phyloP scores from a whole-genome alignment of 2,329 filamentous ascomycete species.

The Huntiella moniliformis region DNA sequence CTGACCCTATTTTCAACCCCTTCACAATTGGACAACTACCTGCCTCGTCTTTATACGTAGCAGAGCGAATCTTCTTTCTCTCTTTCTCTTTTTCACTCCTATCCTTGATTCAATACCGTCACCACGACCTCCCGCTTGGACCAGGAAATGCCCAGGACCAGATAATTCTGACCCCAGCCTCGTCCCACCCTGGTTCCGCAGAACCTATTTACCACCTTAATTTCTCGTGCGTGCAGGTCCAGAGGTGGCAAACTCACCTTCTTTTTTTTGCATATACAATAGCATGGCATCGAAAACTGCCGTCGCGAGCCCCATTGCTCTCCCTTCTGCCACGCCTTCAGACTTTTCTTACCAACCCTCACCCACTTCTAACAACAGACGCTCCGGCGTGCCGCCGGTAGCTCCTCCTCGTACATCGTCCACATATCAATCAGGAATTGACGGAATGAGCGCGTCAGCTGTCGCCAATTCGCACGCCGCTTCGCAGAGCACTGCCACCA shows the following conservation, averaged over 20 bases:
- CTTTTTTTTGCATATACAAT: not conserved
- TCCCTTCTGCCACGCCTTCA: slow-evolving; percentile 20
- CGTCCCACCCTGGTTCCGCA: slow-evolving; percentile 2
- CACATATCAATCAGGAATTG: slow-evolving; percentile 25
- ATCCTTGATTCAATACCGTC: slow-evolving; percentile 4
- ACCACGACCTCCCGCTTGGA: slow-evolving; percentile 2
- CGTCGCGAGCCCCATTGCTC: slow-evolving; percentile 24
- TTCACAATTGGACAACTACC: too few species aligned
- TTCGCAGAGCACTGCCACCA: slow-evolving; percentile 17
- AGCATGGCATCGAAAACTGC: slow-evolving; percentile 29
- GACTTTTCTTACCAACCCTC: slow-evolving; percentile 23
- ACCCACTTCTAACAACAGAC: slow-evolving; percentile 28
- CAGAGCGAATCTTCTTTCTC: not conserved
- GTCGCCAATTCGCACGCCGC: slow-evolving; percentile 2
- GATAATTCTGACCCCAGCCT: slow-evolving; percentile 7
- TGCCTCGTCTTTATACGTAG: not conserved
- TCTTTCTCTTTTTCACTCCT: not conserved
- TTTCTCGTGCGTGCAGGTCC: slow-evolving; percentile 3
- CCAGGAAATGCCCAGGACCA: slow-evolving; percentile 6
- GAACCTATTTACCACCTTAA: slow-evolving; percentile 3
- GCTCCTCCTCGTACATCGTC: slow-evolving; percentile 71
- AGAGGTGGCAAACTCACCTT: not conserved
- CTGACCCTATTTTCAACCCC: too few species aligned
- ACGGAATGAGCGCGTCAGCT: slow-evolving; percentile 9
- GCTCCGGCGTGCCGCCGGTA: slow-evolving; percentile 47